Percentiles rank a stretch among this genome's conserved stretches.
phyloP scores from a whole-genome alignment of 805 yeast species.

The Wickerhamiella vanderwaltii region DNA sequence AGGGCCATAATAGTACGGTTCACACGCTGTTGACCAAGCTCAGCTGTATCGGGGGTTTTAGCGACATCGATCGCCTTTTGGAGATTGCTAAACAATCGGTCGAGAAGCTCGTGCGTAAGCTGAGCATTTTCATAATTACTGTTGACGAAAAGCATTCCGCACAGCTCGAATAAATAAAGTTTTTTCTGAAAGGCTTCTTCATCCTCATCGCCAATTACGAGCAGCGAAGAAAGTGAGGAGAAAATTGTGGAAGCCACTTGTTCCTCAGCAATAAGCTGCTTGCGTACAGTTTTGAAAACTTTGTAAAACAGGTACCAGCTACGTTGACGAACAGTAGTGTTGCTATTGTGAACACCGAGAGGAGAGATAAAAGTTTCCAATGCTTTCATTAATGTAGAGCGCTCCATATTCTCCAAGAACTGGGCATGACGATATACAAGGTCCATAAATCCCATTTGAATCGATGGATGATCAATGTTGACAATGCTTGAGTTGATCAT shows the following conservation, averaged over 20 bases:
- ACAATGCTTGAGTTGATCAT: conserved; percentile 16
- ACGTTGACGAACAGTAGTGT: conserved; percentile 64
- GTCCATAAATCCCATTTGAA: conserved; percentile 75
- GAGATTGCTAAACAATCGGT: conserved; percentile 61
- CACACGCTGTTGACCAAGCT: conserved; percentile 23
- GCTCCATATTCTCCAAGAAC: conserved; percentile 36
- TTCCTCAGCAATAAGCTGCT: conserved; percentile 34
- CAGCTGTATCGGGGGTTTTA: conserved; percentile 23
- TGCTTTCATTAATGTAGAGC: conserved; percentile 35
- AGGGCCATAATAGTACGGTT: conserved; percentile 82
- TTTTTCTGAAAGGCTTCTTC: conserved; percentile 62
- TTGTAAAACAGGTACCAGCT: conserved; percentile 85
- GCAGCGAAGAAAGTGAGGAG: conserved; percentile 46
- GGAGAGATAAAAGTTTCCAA: conserved; percentile 69
- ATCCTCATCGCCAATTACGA: conserved; percentile 40
- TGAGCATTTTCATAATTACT: conserved; percentile 32
- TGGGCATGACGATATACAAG: conserved; percentile 66
- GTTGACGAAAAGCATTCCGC: conserved; percentile 60
- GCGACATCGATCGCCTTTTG: conserved; percentile 36
- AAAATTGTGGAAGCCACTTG: conserved; percentile 44
- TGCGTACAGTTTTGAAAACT: conserved; percentile 66
- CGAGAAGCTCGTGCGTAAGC: conserved; percentile 53
- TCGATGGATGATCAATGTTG: conserved; percentile 52
- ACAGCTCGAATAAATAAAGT: conserved; percentile 70
- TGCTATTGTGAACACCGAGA: conserved; percentile 66